Base-by-base conservation (phyloP, 148 eudicot genomes). In the Rhododendron kiyosumense region DNA sequence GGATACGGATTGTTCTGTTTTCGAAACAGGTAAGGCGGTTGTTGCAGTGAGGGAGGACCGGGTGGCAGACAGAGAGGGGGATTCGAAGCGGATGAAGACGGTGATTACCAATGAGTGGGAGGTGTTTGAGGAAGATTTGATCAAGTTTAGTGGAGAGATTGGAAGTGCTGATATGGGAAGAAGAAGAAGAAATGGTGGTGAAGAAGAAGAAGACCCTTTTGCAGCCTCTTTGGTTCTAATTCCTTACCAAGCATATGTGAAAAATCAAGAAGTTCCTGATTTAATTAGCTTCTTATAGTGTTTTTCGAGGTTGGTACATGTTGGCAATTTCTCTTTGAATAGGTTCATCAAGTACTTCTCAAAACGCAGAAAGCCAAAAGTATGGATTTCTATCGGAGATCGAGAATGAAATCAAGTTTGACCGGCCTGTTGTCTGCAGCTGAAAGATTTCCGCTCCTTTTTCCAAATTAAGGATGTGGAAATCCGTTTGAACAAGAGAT, bases 261-360 rank as follows among this genome's bases (percentile, higher is more conserved):
- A 38, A 2, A 46, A 38, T 34, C 69, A 54, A 49, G 89, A 88
- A 2, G 20, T 84, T 38, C 92, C 92, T 3, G 90, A 90, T 86
- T 84, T 90, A 69, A 90, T 90, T 83, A 89, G 83, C 75, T 89
- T 90, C 73, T 84, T n/a, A 14, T 49, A 69, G 75, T 69, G 12
- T 54, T 67, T n/a, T 65, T 67, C 43, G 41, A 69, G 38, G 59
- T 45, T 83, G 54, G 18, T n/a, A n/a, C n/a, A n/a, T n/a, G 9
- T 65, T 83, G 14, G 76, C 22, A 41, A 28, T 30, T 38, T 82
- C 67, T 11, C 6, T 52, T 82, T 36, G 32, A 54, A 43, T 36
- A 82, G 34, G 9, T 63, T 46, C 43, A 46, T 83, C 61, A 17
- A 32, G 32, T 32, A 71, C 61, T 28, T 59, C 36, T 28, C 78